phyloP scores from a whole-genome alignment of 1,139 yeast species.

The Geotrichum citri-aurantii region DNA sequence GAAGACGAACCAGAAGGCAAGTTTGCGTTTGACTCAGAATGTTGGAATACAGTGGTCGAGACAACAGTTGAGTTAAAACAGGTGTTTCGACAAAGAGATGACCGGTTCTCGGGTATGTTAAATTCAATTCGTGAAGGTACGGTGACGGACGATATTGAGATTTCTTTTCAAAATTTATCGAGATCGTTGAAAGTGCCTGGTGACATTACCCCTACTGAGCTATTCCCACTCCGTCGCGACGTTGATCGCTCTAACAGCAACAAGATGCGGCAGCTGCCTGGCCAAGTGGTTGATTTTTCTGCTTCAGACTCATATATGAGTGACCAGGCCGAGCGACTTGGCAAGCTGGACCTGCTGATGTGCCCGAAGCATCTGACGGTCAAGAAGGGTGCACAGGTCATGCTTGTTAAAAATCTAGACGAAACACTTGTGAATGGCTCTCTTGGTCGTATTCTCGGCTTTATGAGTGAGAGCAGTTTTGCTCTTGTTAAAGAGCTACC shows the following conservation, averaged over 20 bases:
- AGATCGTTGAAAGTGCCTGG: slow-evolving; percentile 55
- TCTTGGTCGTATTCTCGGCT: slow-evolving; percentile 76
- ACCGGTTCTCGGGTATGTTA: slow-evolving; percentile 74
- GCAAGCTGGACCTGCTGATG: slow-evolving; percentile 53
- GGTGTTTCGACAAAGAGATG: slow-evolving; percentile 91
- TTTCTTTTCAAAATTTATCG: slow-evolving; percentile 49
- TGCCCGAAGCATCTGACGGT: slow-evolving; percentile 51
- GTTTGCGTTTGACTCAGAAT: slow-evolving; percentile 72
- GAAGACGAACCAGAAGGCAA: slow-evolving; percentile 35
- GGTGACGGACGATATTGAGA: slow-evolving; percentile 50
- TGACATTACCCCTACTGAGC: slow-evolving; percentile 80
- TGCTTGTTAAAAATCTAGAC: slow-evolving; percentile 90
- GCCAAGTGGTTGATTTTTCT: slow-evolving; percentile 44
- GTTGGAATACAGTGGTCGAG: slow-evolving; percentile 65
- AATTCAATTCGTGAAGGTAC: slow-evolving; percentile 79
- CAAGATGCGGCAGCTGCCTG: slow-evolving; percentile 49
- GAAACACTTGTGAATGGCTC: slow-evolving; percentile 88
- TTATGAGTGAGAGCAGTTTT: slow-evolving; percentile 53
- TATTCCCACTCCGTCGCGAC: slow-evolving; percentile 76
- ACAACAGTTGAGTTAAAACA: slow-evolving; percentile 64
- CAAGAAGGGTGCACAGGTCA: slow-evolving; percentile 86
- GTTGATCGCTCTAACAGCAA: slow-evolving; percentile 71
- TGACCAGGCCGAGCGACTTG: slow-evolving; percentile 23
- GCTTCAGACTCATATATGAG: slow-evolving; percentile 63
- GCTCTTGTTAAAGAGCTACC: slow-evolving; percentile 23